Base-by-base conservation (phyloP, 1,284 basidiomycete species). In the Irpex sp. region DNA sequence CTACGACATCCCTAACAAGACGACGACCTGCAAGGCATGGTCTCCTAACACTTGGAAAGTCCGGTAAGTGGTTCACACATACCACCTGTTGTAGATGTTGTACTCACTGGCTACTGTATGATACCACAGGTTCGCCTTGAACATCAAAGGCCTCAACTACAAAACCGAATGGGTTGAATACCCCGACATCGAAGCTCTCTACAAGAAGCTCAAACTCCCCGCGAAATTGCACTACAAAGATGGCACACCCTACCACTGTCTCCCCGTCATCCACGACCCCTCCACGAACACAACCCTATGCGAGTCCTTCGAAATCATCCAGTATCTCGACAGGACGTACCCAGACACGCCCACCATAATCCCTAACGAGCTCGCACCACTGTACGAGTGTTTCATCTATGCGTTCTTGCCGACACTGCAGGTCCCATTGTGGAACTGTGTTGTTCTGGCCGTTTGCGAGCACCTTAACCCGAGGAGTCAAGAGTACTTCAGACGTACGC, bases 81-180 rank as follows among this genome's bases (percentile, higher is more conserved):
- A 4, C 2, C 2, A 2, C 2, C 28, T 7, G 28, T 2, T 33
- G 6, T 33, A 7, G 28, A 33, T 7, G 28, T 33, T 33, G 10
- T 33, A 19, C n/a, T 37, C 28, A n/a, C 35, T 61, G 14, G 14
- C 19, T 42, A 16, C 10, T 42, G 9, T 28, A 23, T 19, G 14
- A 5, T 7, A 12, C 39, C 12, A n/a, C 48, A 69, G 72, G 18
- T 68, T 67, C 57, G 62, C 65, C 9, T 60, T 73, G 53, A 71
- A 70, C 58, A 61, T 68, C 64, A 74, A 74, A 60, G 65, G 68
- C 7, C 54, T 73, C 37, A 64, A 70, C 0, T 69, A 67, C 62
- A 65, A 63, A 55, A 71, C 71, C 21, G 64, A 69, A 53, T 73
- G 71, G 69, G 65, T 74, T 42, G 70, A 72, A 57, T 70, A 67